Base-by-base conservation (phyloP, 768 basidiomycete genomes). In the Amanita rubescens region DNA sequence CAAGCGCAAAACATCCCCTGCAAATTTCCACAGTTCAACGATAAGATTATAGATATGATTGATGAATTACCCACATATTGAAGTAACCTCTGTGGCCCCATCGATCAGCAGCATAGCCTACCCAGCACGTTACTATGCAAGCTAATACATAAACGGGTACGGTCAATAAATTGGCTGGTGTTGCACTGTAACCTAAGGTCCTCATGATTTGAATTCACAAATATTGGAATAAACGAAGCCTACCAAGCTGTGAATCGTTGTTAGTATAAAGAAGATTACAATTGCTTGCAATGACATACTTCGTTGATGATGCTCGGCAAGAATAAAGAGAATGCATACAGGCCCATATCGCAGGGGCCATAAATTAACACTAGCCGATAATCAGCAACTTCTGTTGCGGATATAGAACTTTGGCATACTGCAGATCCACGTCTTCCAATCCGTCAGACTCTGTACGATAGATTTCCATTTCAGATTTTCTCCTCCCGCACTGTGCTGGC, bases 321-420 rank as follows among this genome's bases (percentile, higher is more conserved):
- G 73, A 91, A 91, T 42, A 90, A 67, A 19, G 86, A 75, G 66
- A 90, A 88, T 0, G 87, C 85, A 58, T 90, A 90, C 42, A 90
- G 66, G 0, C 87, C 85, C 67, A 75, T 82, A 62, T 82, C 82
- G 42, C 67, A 67, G 11, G 81, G 82, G 56, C 65, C 67, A 57
- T 82, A 84, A 14, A 80, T 61, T 5, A 81, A 38, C 74, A 84
- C 84, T 84, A 19, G 53, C 30, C 15, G 41, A 6, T 15, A 45
- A 33, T 12, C 17, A 52, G 48, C 32, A 45, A 15, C 12, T 19
- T 20, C 44, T 22, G 32, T 14, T 8, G 14, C 7, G 27, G 20
- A 32, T 27, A 50, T n/a, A n/a, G 10, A 38, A 11, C 24, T 30
- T 48, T 33, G 30, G 65, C 71, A 45, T 60, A 76, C 76, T 78